A percentile compares a stretch with the other conserved stretches of the same genome.
These are phyloP conservation scores for Xylaria venustula DNA, from an alignment of 495 filamentous ascomycete genomes.

Conservation along the genomic window DNA sequence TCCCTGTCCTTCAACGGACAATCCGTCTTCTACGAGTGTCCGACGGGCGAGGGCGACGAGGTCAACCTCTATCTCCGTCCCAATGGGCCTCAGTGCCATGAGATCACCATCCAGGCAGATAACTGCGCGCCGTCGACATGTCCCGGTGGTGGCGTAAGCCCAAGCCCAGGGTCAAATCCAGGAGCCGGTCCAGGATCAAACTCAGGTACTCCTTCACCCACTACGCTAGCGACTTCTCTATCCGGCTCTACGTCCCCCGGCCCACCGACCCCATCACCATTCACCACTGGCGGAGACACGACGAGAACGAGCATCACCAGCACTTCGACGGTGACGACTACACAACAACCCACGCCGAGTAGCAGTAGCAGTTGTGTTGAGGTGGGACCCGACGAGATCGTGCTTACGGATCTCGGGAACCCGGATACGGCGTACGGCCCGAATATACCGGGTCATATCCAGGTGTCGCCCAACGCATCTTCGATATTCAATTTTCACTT, in stretches of 20 bases:
- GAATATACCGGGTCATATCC: slow-evolving; percentile 53
- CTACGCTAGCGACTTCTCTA: background rate
- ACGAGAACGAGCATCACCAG: slow-evolving; percentile 12
- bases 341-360: too few species aligned
- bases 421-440: slow-evolving; percentile 39
- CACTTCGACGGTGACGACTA: slow-evolving; percentile 3
- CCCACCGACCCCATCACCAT: slow-evolving; percentile 1
- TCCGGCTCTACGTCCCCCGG: background rate
- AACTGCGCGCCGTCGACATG: slow-evolving; percentile 34
- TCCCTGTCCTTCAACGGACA: slow-evolving; percentile 44
- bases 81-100: slow-evolving; percentile 42
- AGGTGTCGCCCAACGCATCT: slow-evolving; percentile 56
- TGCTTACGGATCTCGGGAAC: slow-evolving; percentile 57
- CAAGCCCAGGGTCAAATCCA: background rate
- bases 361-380: slow-evolving; percentile 7
- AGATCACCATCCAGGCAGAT: slow-evolving; percentile 49
- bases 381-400: slow-evolving; percentile 38
- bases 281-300: slow-evolving; percentile 6
- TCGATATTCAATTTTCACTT: slow-evolving; percentile 73
- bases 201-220: slow-evolving; percentile 2
- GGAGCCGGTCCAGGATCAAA: background rate
- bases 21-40: slow-evolving; percentile 53
- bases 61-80: slow-evolving; percentile 53
- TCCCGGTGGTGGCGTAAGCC: slow-evolving; percentile 14
- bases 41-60: slow-evolving; percentile 49